A percentile compares a stretch with the other conserved stretches of the same genome.
These are phyloP conservation scores for Eimeria tenella DNA, from an alignment of 169 alveolate species.

Conservation along the genomic window DNA sequence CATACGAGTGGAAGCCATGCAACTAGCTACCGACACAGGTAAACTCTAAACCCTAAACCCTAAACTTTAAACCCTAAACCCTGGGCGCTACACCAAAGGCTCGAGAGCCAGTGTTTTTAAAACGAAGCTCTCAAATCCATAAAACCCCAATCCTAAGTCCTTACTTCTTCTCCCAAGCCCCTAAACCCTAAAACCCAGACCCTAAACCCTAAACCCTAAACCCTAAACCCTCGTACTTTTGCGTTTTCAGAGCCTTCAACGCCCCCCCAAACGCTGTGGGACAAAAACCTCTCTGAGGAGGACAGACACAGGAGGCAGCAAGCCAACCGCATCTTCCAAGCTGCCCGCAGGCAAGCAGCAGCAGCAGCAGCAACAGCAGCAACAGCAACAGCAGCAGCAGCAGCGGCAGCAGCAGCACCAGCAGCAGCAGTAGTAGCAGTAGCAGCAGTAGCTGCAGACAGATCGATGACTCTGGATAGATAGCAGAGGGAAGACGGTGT, in stretches of 20 bases:
- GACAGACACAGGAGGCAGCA: background rate
- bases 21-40: background rate
- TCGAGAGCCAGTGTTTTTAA: too few relatives aligned
- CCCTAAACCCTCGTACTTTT: background rate
- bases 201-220: slow-evolving; percentile 3
- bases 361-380: too few relatives aligned
- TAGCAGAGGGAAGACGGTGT: too few relatives aligned
- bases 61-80: background rate
- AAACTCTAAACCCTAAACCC: slow-evolving; percentile 55
- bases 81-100: background rate
- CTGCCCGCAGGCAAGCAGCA: background rate
- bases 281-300: slow-evolving; percentile 17
- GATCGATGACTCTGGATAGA: too few relatives aligned
- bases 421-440: too few relatives aligned
- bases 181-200: background rate
- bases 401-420: too few relatives aligned
- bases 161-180: background rate
- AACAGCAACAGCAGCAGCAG: too few relatives aligned
- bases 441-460: too few relatives aligned
- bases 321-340: background rate
- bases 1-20: background rate
- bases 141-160: slow-evolving; percentile 7
- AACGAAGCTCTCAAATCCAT: background rate
- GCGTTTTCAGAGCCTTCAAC: background rate
- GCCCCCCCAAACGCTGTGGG: background rate